A percentile compares a stretch with the other conserved stretches of the same genome.
phyloP scores from a whole-genome alignment of 805 yeast species.

The Suhomyces emberorum region DNA sequence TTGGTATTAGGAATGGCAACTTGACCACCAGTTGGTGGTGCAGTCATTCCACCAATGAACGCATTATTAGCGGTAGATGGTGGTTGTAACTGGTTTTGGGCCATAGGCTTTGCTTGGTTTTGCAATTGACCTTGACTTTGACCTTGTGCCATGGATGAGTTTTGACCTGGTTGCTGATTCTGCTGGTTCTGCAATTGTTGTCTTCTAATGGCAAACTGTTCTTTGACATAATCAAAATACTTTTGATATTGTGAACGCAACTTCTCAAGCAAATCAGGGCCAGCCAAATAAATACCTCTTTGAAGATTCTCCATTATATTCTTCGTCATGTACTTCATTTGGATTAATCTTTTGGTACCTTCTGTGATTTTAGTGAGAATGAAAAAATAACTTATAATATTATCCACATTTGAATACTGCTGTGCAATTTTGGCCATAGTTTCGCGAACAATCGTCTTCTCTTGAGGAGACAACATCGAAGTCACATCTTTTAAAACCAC shows the following conservation, averaged over 20 bases:
- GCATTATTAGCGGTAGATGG: background rate
- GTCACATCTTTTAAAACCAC: slow-evolving; percentile 67
- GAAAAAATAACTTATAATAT: slow-evolving; percentile 73
- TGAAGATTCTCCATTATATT: slow-evolving; percentile 70
- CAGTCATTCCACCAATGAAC: background rate
- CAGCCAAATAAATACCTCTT: slow-evolving; percentile 63
- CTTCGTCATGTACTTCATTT: slow-evolving; percentile 74
- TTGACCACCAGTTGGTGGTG: background rate
- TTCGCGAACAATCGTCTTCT: slow-evolving; percentile 58
- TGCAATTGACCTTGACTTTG: background rate
- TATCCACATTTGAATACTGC: slow-evolving; percentile 66
- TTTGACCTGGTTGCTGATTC: slow-evolving; percentile 16
- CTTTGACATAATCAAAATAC: slow-evolving; percentile 72
- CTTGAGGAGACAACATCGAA: slow-evolving; percentile 54
- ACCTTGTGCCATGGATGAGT: slow-evolving; percentile 1
- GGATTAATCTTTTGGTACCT: slow-evolving; percentile 73
- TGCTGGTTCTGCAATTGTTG: slow-evolving; percentile 35
- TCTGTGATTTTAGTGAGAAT: slow-evolving; percentile 70
- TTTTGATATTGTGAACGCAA: slow-evolving; percentile 69
- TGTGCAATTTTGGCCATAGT: slow-evolving; percentile 54
- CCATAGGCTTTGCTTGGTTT: background rate
- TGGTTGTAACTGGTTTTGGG: slow-evolving; percentile 7
- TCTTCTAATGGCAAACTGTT: slow-evolving; percentile 45
- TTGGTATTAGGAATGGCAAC: background rate
- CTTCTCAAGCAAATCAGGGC: slow-evolving; percentile 68